Evolutionary conservation across 2,329 filamentous ascomycete genomes (phyloP), one percentile per base, ranked within the genome.

Genomic region (Clonostachys byssicola): DNA sequence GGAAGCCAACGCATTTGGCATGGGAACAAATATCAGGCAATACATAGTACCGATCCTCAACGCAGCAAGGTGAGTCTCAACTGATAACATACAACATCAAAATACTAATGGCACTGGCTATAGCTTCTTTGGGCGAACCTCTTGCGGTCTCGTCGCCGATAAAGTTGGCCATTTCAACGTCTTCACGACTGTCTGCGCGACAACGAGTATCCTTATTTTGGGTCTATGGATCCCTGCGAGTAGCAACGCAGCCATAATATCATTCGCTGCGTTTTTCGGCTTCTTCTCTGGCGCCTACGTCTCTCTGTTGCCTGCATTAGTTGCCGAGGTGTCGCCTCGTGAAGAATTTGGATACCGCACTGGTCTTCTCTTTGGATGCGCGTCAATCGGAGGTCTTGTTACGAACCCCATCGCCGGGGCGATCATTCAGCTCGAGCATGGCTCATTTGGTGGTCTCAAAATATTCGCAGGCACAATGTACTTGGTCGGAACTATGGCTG

Each of bases 221-320:
- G 65, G 53, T 36, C 58, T 82, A 17, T 70, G 67, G 67, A 57
- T 69, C 6, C 61, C 64, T 0, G 23, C 23, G 9, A 18, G 36
- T 4, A 68, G 56, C 12, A 61, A 60, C 6, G 71, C 72, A 1
- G 69, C 74, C 1, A 74, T 80, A 44, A 75, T 86, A 43, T 66
- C 78, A 13, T 87, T 85, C 58, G 72, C 75, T 5, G 70, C 72
- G 3, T 56, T 85, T 2, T 87, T 83, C 51, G 84, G 83, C 7
- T 85, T 86, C 57, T 72, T 72, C n/a, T 80, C 76, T 2, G 84
- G 83, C 10, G 75, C 77, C 3, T 83, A 80, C 51, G 76, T 84
- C 14, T 75, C 76, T 1, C 64, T 87, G 16, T 68, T 71, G 0
- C 80, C 84, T 0, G 73, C 81, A 0, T 64, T 84, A 14, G 66